These are phyloP conservation scores for Podila horticola DNA, from an alignment of 192 early-diverging fungal genomes.

Conservation along the genomic window DNA sequence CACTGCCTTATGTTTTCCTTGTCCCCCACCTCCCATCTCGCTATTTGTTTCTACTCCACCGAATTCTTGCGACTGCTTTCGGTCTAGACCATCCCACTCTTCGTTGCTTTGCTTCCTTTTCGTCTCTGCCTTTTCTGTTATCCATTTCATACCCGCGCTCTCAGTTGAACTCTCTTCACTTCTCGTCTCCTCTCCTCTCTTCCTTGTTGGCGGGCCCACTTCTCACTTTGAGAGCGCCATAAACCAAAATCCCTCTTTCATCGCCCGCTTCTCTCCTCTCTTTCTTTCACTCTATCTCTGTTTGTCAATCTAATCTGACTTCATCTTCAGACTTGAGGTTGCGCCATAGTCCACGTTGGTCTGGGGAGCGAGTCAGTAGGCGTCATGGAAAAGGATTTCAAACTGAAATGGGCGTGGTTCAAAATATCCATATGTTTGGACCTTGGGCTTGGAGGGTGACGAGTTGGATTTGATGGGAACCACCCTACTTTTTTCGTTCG, in stretches of 20 bases:
- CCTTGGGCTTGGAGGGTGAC: too few species aligned
- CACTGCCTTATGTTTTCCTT: not conserved
- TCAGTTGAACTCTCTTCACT: not conserved
- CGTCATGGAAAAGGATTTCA: too few species aligned
- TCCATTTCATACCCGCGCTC: not conserved
- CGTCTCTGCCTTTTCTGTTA: not conserved
- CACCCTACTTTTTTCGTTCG: too few species aligned
- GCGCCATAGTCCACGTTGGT: too few species aligned
- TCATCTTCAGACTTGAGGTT: too few species aligned
- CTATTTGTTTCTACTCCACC: not conserved
- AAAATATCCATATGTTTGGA: too few species aligned
- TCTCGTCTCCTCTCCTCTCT: not conserved
- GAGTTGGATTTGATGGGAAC: too few species aligned
- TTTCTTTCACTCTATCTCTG: not conserved
- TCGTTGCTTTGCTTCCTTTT: not conserved
- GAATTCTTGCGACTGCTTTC: too few species aligned
- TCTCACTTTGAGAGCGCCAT: conserved; percentile 2
- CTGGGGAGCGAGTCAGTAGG: too few species aligned
- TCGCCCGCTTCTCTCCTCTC: not conserved
- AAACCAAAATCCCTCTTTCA: not conserved
- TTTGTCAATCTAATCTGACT: not conserved
- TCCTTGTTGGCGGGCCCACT: too few species aligned
- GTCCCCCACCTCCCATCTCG: not conserved
- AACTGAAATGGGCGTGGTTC: too few species aligned
- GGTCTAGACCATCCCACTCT: too few species aligned